These are phyloP conservation scores for Spinacia oleracea DNA, from an alignment of 179 eudicot genomes.

Conservation along the genomic window DNA sequence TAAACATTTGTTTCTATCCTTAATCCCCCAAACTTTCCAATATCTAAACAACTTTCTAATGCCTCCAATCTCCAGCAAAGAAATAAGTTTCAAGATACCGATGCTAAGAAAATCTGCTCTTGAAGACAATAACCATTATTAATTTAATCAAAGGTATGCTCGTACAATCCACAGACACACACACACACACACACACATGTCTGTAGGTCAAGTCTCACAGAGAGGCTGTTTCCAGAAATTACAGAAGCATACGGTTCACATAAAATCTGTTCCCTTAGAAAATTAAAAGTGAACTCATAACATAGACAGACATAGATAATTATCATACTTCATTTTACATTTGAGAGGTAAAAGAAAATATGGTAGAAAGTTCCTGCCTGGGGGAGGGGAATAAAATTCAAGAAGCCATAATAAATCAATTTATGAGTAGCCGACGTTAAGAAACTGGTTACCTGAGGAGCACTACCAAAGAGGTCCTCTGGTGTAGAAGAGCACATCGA, in stretches of 20 bases:
- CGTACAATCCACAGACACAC: too few relatives aligned
- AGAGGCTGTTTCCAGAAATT: background rate
- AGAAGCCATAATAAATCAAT: too few relatives aligned
- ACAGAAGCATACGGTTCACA: background rate
- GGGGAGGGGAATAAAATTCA: too few relatives aligned
- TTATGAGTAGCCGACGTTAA: too few relatives aligned
- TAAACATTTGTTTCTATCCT: background rate
- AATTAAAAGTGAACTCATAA: background rate
- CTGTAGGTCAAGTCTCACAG: background rate
- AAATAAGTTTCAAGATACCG: background rate
- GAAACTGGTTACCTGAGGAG: constrained; percentile 69
- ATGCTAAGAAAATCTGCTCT: too few relatives aligned
- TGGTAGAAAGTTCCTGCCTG: too few relatives aligned
- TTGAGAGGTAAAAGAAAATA: background rate
- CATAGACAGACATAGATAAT: background rate
- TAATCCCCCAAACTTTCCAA: too few relatives aligned
- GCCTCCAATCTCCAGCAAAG: background rate
- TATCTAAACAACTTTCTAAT: background rate
- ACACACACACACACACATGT: background rate
- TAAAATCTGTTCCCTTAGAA: background rate
- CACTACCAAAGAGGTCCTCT: constrained; percentile 94
- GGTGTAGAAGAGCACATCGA: constrained; percentile 92
- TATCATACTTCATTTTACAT: background rate
- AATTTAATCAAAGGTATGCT: background rate
- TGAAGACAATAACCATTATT: background rate